A percentile compares a stretch with the other conserved stretches of the same genome.
Evolutionary conservation across 1,139 yeast species (phyloP).

Genomic region (Taphrina wiesneri): DNA sequence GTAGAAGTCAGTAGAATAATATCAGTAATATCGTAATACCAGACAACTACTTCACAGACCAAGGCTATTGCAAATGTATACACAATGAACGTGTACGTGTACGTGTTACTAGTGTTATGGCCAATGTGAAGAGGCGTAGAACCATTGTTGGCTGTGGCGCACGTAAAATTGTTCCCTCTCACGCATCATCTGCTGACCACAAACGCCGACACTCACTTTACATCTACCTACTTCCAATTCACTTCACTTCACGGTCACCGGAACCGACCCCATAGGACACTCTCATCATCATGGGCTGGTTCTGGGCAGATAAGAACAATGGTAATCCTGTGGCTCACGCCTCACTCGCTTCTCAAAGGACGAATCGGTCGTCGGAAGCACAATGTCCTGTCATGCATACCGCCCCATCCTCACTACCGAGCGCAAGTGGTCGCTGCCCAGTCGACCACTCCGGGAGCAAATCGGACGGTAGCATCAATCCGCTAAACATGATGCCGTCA

Average conservation of each 20-base stretch:
- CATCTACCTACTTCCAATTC: too few relatives aligned
- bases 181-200: neutral
- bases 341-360: neutral
- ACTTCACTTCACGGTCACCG: too few relatives aligned
- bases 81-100: too few relatives aligned
- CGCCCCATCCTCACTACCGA: conserved; percentile 24
- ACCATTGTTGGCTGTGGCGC: neutral
- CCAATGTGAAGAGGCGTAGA: neutral
- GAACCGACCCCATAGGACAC: too few relatives aligned
- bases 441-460: conserved; percentile 4
- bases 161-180: neutral
- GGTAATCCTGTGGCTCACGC: conserved; percentile 1
- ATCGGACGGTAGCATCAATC: conserved; percentile 50
- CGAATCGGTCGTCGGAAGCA: neutral
- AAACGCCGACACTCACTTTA: too few relatives aligned
- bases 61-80: too few relatives aligned
- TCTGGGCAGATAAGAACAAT: conserved; percentile 17
- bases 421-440: conserved; percentile 25
- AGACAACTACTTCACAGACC: too few relatives aligned
- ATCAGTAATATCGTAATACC: too few relatives aligned
- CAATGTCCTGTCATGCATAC: conserved; percentile 4
- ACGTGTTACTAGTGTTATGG: too few relatives aligned
- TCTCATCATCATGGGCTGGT: conserved; percentile 30
- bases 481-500: conserved; percentile 86
- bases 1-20: too few relatives aligned